Conservation (phyloP, 306 rosid genomes). For the Rosa multiflora region DNA sequence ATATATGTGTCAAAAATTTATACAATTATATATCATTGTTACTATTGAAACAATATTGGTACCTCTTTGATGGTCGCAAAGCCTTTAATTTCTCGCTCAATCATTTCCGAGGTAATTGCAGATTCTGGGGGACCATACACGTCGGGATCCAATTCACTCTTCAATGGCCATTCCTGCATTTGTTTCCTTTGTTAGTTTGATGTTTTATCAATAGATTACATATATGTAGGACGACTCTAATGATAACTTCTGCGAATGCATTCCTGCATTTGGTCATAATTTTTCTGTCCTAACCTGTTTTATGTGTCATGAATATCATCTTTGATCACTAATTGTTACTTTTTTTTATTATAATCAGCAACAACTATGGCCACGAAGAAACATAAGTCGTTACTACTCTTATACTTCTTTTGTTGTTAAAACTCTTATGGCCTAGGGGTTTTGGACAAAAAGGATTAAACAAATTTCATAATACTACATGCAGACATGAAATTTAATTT, state of each 20-base stretch:
- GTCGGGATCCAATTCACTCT: constrained; percentile 65
- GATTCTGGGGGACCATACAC: constrained; percentile 73
- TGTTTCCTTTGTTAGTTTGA: not conserved
- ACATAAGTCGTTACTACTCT: too few relatives aligned
- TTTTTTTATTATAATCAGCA: too few relatives aligned
- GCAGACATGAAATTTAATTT: not conserved
- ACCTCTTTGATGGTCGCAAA: constrained; percentile 53
- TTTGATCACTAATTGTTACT: too few relatives aligned
- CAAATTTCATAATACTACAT: not conserved
- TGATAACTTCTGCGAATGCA: too few relatives aligned
- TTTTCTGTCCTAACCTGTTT: too few relatives aligned
- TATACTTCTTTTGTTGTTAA: too few relatives aligned
- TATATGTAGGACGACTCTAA: too few relatives aligned
- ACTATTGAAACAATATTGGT: not conserved
- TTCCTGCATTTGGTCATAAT: too few relatives aligned
- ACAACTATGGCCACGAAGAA: too few relatives aligned
- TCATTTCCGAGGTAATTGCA: constrained; percentile 52
- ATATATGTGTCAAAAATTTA: not conserved
- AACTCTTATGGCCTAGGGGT: too few relatives aligned
- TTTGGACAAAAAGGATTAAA: too few relatives aligned
- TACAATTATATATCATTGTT: not conserved
- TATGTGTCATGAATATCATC: too few relatives aligned
- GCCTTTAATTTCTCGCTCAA: constrained; percentile 61
- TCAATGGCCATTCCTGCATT: constrained; percentile 87
- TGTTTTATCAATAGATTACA: not conserved